Conservation (phyloP, 768 basidiomycete genomes). For the Boletus sensibilis region DNA sequence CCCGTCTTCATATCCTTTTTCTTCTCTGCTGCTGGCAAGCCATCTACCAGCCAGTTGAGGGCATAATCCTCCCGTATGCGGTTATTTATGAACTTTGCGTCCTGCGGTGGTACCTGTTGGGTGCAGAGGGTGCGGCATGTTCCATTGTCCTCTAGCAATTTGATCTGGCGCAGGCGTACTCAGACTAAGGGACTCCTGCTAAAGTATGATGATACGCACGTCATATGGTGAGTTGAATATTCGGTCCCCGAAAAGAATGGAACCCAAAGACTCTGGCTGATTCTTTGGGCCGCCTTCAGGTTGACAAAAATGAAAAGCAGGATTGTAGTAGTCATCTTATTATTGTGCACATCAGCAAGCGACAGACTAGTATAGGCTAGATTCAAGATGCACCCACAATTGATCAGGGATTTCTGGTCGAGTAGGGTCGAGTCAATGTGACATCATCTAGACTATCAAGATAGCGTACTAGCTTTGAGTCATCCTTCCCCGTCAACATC, state of each 20-base stretch:
- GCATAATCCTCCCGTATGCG: conserved; percentile 92
- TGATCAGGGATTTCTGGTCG: conserved; percentile 82
- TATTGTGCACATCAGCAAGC: conserved; percentile 6
- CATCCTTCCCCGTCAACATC: conserved; percentile 64
- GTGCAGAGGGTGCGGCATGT: conserved; percentile 78
- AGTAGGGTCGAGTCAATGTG: conserved; percentile 5
- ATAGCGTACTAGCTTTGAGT: conserved; percentile 68
- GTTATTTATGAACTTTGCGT: conserved; percentile 88
- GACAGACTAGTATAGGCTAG: not conserved
- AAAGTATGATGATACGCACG: conserved; percentile 42
- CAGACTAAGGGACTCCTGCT: not conserved
- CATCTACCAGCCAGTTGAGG: conserved; percentile 93
- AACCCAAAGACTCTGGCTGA: conserved; percentile 85
- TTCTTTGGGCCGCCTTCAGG: conserved; percentile 71
- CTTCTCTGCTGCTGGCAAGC: conserved; percentile 92
- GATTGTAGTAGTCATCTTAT: conserved; percentile 91
- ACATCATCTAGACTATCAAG: not conserved
- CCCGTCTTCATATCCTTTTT: conserved; percentile 74
- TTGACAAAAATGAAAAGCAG: conserved; percentile 80
- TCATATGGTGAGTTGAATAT: conserved; percentile 91
- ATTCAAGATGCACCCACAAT: conserved; percentile 49
- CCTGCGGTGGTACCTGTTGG: conserved; percentile 57
- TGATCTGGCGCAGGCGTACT: conserved; percentile 49
- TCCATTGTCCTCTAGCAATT: conserved; percentile 73
- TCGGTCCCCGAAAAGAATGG: conserved; percentile 94